Conservation (phyloP, 2,329 filamentous ascomycete genomes). For the Fusarium sp. region DNA sequence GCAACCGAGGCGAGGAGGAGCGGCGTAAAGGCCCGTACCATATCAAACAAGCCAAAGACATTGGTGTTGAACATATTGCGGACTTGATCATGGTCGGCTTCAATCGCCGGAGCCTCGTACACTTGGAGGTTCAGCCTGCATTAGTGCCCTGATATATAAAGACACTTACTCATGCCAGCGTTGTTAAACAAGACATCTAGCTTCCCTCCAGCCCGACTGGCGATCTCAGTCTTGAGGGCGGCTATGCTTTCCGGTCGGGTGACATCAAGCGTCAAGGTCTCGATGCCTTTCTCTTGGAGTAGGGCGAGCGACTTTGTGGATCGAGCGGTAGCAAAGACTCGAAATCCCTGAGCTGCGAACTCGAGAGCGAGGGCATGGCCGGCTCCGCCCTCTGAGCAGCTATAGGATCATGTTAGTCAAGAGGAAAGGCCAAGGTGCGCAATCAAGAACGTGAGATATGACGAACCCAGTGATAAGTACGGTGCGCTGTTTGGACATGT, state of each 20-base stretch:
- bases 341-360: conserved; percentile 16
- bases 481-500: conserved; percentile 6
- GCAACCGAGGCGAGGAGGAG: conserved; percentile 18
- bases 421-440: background rate
- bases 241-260: conserved; percentile 24
- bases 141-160: background rate
- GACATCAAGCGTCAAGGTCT: conserved; percentile 19
- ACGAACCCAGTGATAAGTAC: conserved; percentile 24
- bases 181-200: conserved; percentile 30
- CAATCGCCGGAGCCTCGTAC: conserved; percentile 22
- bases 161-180: conserved; percentile 17
- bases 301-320: conserved; percentile 7
- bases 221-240: conserved; percentile 10
- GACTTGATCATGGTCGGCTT: conserved; percentile 12
- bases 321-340: conserved; percentile 28
- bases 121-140: background rate
- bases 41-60: conserved; percentile 24
- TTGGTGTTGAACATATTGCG: conserved; percentile 25
- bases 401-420: background rate
- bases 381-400: conserved; percentile 21
- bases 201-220: conserved; percentile 10
- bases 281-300: conserved; percentile 20
- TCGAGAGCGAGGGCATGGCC: conserved; percentile 27
- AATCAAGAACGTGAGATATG: background rate
- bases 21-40: conserved; percentile 21